Evolutionary conservation across 2,329 filamentous ascomycete genomes (phyloP).

Genomic region (Phyllosticta citriasiana): DNA sequence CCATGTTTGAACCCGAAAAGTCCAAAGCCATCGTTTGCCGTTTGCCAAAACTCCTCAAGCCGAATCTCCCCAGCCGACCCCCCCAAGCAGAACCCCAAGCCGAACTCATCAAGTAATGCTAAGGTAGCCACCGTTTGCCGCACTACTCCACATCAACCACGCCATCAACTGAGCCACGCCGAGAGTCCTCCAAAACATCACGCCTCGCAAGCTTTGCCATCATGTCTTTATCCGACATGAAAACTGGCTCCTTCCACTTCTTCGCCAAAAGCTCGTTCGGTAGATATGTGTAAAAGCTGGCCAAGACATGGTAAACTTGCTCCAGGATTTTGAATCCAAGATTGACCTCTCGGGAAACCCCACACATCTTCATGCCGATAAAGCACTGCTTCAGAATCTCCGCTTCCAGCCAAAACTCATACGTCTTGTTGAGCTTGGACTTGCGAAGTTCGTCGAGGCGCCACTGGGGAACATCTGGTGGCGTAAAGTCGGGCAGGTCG

Average conservation of each 20-base stretch:
- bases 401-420: constrained; percentile 59
- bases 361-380: constrained; percentile 44
- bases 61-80: no score
- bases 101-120: no score
- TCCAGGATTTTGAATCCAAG: constrained; percentile 19
- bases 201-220: not conserved
- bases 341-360: constrained; percentile 3
- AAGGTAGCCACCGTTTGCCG: no score
- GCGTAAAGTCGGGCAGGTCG: constrained; percentile 30
- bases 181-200: not conserved
- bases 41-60: no score
- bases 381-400: constrained; percentile 47
- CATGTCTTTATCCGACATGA: not conserved
- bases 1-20: no score
- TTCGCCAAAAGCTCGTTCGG: constrained; percentile 31
- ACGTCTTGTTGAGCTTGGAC: constrained; percentile 17
- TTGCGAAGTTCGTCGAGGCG: constrained; percentile 27
- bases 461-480: constrained; percentile 28
- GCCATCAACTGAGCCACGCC: no score
- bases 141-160: no score
- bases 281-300: constrained; percentile 35
- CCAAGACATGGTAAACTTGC: constrained; percentile 27
- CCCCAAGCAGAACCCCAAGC: no score
- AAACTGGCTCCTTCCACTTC: constrained; percentile 8
- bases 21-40: no score